These are phyloP conservation scores for Salicornia ramosissima DNA, from an alignment of 148 eudicot genomes.

Conservation along the genomic window DNA sequence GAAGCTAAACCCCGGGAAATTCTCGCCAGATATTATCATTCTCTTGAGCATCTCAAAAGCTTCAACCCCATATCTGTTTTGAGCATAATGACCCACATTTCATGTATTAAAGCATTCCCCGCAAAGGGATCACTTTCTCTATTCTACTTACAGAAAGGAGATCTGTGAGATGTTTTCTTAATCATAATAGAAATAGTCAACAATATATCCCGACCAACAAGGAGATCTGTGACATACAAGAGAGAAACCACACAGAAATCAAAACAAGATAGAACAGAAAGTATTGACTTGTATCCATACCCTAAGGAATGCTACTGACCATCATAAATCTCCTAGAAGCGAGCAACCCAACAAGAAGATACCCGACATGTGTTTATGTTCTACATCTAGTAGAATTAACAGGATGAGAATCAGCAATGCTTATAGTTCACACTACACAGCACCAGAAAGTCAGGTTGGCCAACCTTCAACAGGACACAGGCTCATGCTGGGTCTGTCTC, in stretches of 20 bases:
- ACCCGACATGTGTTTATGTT: constrained; percentile 48
- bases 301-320: constrained; percentile 62
- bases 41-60: constrained; percentile 48
- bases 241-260: constrained; percentile 60
- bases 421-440: constrained; percentile 75
- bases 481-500: constrained; percentile 45
- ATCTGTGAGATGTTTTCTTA: no score
- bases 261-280: constrained; percentile 62
- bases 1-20: no score
- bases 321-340: constrained; percentile 76
- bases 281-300: constrained; percentile 64
- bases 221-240: constrained; percentile 57
- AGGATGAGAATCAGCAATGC: constrained; percentile 77
- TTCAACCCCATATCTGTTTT: constrained; percentile 61
- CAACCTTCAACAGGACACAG: constrained; percentile 60
- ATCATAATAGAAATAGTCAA: no score
- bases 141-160: no score
- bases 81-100: constrained; percentile 82
- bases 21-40: constrained; percentile 52
- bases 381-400: constrained; percentile 57
- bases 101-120: constrained; percentile 74
- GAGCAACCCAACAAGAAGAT: constrained; percentile 47
- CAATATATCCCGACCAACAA: constrained; percentile 57
- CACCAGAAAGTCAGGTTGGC: constrained; percentile 49
- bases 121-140: constrained; percentile 65